Evolutionary conservation across 495 filamentous ascomycete genomes (phyloP), one percentile per base, ranked within the genome.

Genomic region (Podospora appendiculata): DNA sequence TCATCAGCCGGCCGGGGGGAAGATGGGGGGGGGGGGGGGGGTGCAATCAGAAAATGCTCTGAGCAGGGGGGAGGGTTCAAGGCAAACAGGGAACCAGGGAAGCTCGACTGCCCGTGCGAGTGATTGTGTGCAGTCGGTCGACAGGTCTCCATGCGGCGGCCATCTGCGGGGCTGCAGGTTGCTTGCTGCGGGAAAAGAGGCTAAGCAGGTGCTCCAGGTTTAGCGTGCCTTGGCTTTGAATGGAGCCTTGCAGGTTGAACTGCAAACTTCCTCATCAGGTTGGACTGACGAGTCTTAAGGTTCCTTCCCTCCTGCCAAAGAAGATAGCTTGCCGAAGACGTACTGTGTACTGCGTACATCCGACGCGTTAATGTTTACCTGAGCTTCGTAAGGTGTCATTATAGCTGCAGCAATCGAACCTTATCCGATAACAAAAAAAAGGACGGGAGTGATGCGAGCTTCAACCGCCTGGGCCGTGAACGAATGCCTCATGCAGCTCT

Each of bases 141-240:
- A 25, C 25, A 25, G 25, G 25, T 25, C 25, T 25, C 25, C 2
- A 25, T 25, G 25, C 25, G 25, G 57, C 57, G 42, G 47, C 50
- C 48, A 46, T 14, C 18, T 46, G 44, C 44, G 44, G 44, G 44
- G 54, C 45, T 35, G 40, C 13, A 43, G 40, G 25, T 25, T 25
- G 25, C 25, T 44, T 35, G 17, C 48, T 58, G 55, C 46, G 48
- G 49, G 51, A 50, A 25, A 47, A 51, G 59, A 61, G 59, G 55
- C 51, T 44, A 58, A 58, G 55, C 55, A 41, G 32, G 41, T 18
- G 11, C 43, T 8, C 10, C 2, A 45, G 17, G 10, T n/a, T 45
- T 8, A 8, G 13, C 32, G 10, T 18, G 10, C 12, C 18, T n/a
- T 45, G 19, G 17, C 18, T 32, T 32, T 4, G 17, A 12, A 12